phyloP scores from a whole-genome alignment of 2,329 filamentous ascomycete species.

The Periglandula ipomoeae region DNA sequence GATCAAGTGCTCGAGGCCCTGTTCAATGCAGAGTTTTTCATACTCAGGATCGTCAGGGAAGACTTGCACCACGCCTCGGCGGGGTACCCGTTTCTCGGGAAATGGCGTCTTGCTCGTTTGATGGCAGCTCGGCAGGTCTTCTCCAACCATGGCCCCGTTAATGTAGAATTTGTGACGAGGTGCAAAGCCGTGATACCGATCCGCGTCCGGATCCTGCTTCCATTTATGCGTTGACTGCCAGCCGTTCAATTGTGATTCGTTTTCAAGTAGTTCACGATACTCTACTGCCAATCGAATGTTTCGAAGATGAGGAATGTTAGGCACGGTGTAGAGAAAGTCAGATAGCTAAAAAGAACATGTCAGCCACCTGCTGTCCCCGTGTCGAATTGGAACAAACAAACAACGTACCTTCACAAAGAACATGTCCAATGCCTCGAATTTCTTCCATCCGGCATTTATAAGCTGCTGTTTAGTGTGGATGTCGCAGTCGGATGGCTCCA shows the following conservation, averaged over 20 bases:
- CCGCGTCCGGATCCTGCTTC: slow-evolving; percentile 47
- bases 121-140: slow-evolving; percentile 38
- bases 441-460: slow-evolving; percentile 39
- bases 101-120: slow-evolving; percentile 45
- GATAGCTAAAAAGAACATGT: slow-evolving; percentile 35
- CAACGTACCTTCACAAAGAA: slow-evolving; percentile 58
- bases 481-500: slow-evolving; percentile 34
- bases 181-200: slow-evolving; percentile 42
- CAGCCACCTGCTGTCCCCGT: slow-evolving; percentile 4
- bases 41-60: slow-evolving; percentile 50
- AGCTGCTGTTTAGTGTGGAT: slow-evolving; percentile 36
- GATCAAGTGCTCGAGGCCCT: slow-evolving; percentile 47
- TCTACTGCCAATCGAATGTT: slow-evolving; percentile 45
- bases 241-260: slow-evolving; percentile 33
- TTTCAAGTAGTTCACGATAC: slow-evolving; percentile 50
- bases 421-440: slow-evolving; percentile 49
- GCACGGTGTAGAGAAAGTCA: slow-evolving; percentile 51
- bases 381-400: too few relatives aligned
- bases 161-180: slow-evolving; percentile 50
- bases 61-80: slow-evolving; percentile 44
- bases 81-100: slow-evolving; percentile 44
- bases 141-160: slow-evolving; percentile 44
- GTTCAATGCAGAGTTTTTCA: slow-evolving; percentile 42
- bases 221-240: slow-evolving; percentile 42
- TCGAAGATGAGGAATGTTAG: slow-evolving; percentile 49